Evolutionary conservation across 192 early-diverging fungal genomes (phyloP), one percentile per base, ranked within the genome.

Genomic region (Podila minutissima): DNA sequence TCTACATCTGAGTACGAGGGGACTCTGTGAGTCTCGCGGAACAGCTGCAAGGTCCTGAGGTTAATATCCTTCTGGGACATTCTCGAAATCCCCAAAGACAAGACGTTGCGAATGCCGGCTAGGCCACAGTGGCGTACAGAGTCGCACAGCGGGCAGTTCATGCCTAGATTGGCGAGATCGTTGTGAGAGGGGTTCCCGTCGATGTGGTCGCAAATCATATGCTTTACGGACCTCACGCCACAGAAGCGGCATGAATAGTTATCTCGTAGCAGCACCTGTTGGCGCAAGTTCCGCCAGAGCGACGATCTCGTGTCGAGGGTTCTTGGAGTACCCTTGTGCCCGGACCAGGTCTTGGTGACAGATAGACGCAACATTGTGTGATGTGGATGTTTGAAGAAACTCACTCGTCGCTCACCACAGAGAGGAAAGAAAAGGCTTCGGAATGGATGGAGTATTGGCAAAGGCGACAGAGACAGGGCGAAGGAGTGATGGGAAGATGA

Each of bases 141-240:
- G 29, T 69, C 67, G 38, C 67, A 69, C 67, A 69, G n/a, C 2
- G 58, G 58, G n/a, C 67, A 69, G 4, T 60, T 60, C 59, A 69
- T 69, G 35, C 67, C 59, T n/a, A 60, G 67, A 61, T 69, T 69
- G 24, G 58, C 38, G 58, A 69, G 59, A 60, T 60, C 67, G 59
- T 69, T 69, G 28, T 69, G 57, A n/a, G 58, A 69, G 5, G 67
- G 67, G 58, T 60, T 48, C 2, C 67, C 67, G 46, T 63, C 62
- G 38, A 69, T 60, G 6, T 60, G 67, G 26, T 20, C 41, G 55
- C 67, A 69, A 31, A 60, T 24, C 59, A 69, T 69, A 37, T 48
- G 32, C 58, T 69, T 69, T 4, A 13, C 19, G 13, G 67, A n/a
- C 28, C 67, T 60, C 13, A 69, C 28, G 22, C 67, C 67, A 60